Evolutionary conservation across 768 basidiomycete species (phyloP), one percentile per base, ranked within the genome.

Genomic region (Tricholoma furcatifolium): DNA sequence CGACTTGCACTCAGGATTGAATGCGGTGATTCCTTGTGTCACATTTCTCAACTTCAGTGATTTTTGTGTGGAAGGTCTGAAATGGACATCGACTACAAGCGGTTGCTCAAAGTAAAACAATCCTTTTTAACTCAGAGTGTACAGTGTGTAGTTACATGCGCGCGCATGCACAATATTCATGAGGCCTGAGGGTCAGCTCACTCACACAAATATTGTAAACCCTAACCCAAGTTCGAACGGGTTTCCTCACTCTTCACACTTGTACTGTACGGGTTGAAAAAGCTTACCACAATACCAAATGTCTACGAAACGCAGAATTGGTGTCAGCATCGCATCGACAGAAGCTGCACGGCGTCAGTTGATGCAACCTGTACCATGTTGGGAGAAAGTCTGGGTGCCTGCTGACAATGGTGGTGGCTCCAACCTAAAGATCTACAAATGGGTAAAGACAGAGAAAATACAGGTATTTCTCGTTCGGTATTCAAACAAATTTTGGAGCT

Each of bases 331-430:
- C 20, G 85, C 87, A 43, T 86, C 85, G 45, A 87, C 88, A 2
- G 89, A 92, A 67, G 87, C 88, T 43, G 88, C 89, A 31, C 79
- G 89, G 35, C 80, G 89, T 54, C 87, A 90, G 67, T 75, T 91
- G n/a, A 91, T 92, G 87, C 88, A 89, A 62, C 91, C 91, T 6
- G 91, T 92, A n/a, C 81, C 78, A 23, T 88, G 85, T 58, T 93
- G 90, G 91, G 89, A 92, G 70, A 88, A 86, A 70, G 73, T 77
- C 32, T 89, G 88, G 88, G 74, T 80, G 10, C 67, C 75, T 11
- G 80, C 85, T 32, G 85, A 85, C 52, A 74, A 73, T 49, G 71
- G 80, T 20, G 61, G 80, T 21, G 79, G 79, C 23, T 79, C 88
- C 18, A 77, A 73, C 18, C 69, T 92, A 43, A 86, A 83, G 62